These are phyloP conservation scores for Lenwebbia sp. DNA, from an alignment of 345 rosid species.

Conservation along the genomic window DNA sequence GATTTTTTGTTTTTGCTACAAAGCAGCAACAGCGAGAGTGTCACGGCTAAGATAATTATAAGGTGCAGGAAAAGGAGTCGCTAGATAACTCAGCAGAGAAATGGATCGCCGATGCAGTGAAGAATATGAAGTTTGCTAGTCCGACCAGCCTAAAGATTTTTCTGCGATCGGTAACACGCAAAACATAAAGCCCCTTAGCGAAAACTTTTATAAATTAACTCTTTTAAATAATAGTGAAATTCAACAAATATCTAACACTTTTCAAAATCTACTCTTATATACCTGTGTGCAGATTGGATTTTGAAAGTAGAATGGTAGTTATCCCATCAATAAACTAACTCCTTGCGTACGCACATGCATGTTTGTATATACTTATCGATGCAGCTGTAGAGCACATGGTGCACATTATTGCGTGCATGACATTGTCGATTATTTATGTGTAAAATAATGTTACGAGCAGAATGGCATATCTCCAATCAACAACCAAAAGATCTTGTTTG, in stretches of 20 bases:
- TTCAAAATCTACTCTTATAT: no score
- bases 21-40: no score
- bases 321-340: no score
- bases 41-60: background rate
- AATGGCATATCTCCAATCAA: background rate
- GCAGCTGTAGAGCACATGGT: no score
- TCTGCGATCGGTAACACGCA: background rate
- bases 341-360: background rate
- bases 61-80: background rate
- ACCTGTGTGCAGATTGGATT: no score
- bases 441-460: background rate
- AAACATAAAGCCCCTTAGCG: no score
- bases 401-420: background rate
- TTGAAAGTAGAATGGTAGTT: no score
- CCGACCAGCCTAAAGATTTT: slow-evolving; percentile 5
- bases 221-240: background rate
- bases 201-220: no score
- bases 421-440: background rate
- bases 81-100: background rate
- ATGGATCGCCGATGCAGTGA: slow-evolving; percentile 3
- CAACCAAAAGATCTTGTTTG: background rate
- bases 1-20: no score
- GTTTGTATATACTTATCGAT: background rate
- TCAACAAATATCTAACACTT: background rate
- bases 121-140: background rate